Evolutionary conservation across 306 rosid genomes (phyloP).

Genomic region (Prunus mongolica): DNA sequence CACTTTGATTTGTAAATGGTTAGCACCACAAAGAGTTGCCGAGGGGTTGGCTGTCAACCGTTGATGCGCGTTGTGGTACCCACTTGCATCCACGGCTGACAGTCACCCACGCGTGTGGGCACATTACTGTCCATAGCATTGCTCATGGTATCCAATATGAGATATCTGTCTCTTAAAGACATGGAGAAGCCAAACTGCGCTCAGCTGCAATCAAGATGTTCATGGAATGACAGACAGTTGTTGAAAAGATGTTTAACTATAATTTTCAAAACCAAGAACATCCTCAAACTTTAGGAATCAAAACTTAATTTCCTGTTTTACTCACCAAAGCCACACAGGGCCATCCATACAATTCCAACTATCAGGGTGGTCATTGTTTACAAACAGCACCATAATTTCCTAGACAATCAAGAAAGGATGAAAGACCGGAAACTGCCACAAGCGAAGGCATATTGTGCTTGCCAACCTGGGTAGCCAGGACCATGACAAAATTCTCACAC

Average conservation of each 20-base stretch:
- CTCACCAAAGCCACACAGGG: not conserved
- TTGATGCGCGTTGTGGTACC: too few species aligned
- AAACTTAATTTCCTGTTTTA: not conserved
- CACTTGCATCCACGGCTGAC: too few species aligned
- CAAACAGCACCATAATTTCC: not conserved
- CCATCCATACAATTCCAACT: slow-evolving; percentile 1
- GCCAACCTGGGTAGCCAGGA: slow-evolving; percentile 54
- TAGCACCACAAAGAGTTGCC: too few species aligned
- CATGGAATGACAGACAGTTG: not conserved
- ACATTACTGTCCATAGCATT: too few species aligned
- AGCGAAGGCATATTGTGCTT: slow-evolving; percentile 33
- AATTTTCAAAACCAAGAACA: not conserved
- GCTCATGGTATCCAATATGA: too few species aligned
- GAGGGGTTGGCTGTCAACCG: too few species aligned
- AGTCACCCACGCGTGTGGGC: too few species aligned
- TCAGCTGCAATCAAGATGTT: not conserved
- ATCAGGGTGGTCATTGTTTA: not conserved
- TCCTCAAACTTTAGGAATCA: not conserved
- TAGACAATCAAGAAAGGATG: slow-evolving; percentile 6
- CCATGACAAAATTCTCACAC: slow-evolving; percentile 20
- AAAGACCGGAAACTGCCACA: slow-evolving; percentile 43
- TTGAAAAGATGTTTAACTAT: not conserved
- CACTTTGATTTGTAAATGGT: too few species aligned
- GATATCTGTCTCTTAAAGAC: not conserved
- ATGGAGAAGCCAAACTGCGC: not conserved